Conservation (phyloP, 192 early-diverging fungal species). For the Backusella luteola region DNA sequence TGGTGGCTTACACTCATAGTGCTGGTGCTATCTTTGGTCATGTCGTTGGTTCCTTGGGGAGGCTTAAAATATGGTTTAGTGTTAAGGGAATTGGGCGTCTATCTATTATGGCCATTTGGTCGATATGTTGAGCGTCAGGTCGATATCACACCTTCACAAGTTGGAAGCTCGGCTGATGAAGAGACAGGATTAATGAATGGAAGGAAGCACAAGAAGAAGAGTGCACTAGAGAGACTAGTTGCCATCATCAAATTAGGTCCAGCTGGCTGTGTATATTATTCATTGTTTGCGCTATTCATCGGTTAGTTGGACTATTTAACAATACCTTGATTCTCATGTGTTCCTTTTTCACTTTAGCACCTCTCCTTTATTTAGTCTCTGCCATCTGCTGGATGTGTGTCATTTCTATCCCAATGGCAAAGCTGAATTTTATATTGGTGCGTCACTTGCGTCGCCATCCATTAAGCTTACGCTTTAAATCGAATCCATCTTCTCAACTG, state of each 20-base stretch:
- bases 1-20: constrained; percentile 83
- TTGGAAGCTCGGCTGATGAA: not conserved
- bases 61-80: constrained; percentile 64
- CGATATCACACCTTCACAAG: constrained; percentile 27
- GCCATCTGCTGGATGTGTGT: constrained; percentile 83
- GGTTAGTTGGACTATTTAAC: constrained; percentile 35
- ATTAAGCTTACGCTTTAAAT: constrained; percentile 69
- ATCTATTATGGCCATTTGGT: constrained; percentile 97
- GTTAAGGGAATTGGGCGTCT: constrained; percentile 72
- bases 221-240: not conserved
- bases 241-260: constrained; percentile 36
- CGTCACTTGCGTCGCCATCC: constrained; percentile 80
- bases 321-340: constrained; percentile 23
- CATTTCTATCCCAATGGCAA: constrained; percentile 93
- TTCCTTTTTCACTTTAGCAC: constrained; percentile 51
- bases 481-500: constrained; percentile 40
- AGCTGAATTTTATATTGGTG: constrained; percentile 78
- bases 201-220: not conserved
- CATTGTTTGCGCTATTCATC: constrained; percentile 41
- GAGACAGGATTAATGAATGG: not conserved
- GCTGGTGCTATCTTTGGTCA: constrained; percentile 54
- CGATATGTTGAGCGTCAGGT: constrained; percentile 77
- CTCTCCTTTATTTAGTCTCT: constrained; percentile 75
- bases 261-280: constrained; percentile 48
- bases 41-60: constrained; percentile 54